Conservation (phyloP, 2,329 filamentous ascomycete species). For the Calonectria montana region DNA sequence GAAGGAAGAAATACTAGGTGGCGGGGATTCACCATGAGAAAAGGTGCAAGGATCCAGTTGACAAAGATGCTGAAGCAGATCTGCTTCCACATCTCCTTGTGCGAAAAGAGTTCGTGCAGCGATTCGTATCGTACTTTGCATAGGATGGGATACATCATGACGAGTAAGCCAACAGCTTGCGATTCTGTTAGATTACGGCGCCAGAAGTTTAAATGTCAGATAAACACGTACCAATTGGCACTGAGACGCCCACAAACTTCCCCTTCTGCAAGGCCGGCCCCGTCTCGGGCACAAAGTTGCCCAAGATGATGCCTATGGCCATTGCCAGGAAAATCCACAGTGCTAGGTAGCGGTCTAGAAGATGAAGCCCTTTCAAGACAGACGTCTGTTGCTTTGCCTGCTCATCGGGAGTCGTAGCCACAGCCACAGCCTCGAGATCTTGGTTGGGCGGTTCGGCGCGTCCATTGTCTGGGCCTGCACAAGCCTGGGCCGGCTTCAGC, state of each 20-base stretch:
- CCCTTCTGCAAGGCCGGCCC: slow-evolving; percentile 74
- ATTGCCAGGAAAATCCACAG: slow-evolving; percentile 85
- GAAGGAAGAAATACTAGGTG: too few species aligned
- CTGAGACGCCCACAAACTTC: slow-evolving; percentile 75
- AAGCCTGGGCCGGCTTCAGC: too few species aligned
- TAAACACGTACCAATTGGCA: slow-evolving; percentile 69
- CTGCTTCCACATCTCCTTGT: slow-evolving; percentile 78
- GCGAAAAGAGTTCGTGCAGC: slow-evolving; percentile 73
- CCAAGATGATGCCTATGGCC: slow-evolving; percentile 78
- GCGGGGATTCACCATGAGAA: slow-evolving; percentile 75
- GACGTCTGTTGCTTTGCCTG: too few species aligned
- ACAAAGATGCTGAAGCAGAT: slow-evolving; percentile 80
- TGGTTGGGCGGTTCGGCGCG: too few species aligned
- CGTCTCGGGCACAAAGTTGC: slow-evolving; percentile 76
- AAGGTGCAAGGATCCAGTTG: slow-evolving; percentile 86
- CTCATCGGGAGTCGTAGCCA: too few species aligned
- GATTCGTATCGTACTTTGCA: slow-evolving; percentile 87
- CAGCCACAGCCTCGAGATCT: slow-evolving; percentile 44
- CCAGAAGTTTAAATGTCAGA: background rate
- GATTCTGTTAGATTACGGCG: background rate
- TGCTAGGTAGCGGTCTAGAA: slow-evolving; percentile 72
- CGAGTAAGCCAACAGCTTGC: slow-evolving; percentile 79
- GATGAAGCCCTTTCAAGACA: too few species aligned
- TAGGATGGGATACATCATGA: slow-evolving; percentile 96
- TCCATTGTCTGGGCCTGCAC: too few species aligned